These are phyloP conservation scores for Penicillium dipodomyicola DNA, from an alignment of 495 filamentous ascomycete species.

Conservation along the genomic window DNA sequence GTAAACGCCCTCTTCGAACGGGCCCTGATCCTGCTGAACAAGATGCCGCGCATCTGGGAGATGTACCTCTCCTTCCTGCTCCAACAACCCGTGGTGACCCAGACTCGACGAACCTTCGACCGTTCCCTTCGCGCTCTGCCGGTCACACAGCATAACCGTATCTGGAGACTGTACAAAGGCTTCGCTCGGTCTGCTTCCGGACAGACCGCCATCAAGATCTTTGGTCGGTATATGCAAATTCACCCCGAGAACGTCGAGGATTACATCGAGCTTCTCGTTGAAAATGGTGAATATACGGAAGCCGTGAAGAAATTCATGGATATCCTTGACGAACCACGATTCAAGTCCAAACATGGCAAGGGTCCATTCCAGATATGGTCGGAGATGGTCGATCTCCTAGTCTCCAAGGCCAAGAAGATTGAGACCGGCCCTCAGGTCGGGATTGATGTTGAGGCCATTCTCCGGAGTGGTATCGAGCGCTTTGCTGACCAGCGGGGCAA, in stretches of 20 bases:
- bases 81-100: constrained; percentile 87
- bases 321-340: constrained; percentile 86
- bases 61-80: constrained; percentile 93
- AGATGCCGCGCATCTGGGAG: constrained; percentile 99
- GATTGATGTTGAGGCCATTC: constrained; percentile 90
- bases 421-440: constrained; percentile 73
- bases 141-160: constrained; percentile 93
- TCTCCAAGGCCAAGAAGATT: constrained; percentile 83
- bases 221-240: constrained; percentile 96
- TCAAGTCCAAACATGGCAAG: constrained; percentile 89
- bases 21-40: constrained; percentile 91
- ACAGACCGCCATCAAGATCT: constrained; percentile 87
- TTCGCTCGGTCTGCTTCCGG: constrained; percentile 94
- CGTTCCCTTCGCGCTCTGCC: constrained; percentile 91
- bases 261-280: constrained; percentile 82
- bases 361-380: constrained; percentile 97
- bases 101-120: constrained; percentile 88
- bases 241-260: constrained; percentile 96
- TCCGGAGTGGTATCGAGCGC: constrained; percentile 86
- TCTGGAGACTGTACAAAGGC: constrained; percentile 88
- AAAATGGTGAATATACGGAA: constrained; percentile 83
- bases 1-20: constrained; percentile 96
- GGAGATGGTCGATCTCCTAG: constrained; percentile 96
- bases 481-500: constrained; percentile 95
- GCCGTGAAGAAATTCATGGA: constrained; percentile 92